phyloP scores from a whole-genome alignment of 106 monocot species.

The Ottelia alismoides region DNA sequence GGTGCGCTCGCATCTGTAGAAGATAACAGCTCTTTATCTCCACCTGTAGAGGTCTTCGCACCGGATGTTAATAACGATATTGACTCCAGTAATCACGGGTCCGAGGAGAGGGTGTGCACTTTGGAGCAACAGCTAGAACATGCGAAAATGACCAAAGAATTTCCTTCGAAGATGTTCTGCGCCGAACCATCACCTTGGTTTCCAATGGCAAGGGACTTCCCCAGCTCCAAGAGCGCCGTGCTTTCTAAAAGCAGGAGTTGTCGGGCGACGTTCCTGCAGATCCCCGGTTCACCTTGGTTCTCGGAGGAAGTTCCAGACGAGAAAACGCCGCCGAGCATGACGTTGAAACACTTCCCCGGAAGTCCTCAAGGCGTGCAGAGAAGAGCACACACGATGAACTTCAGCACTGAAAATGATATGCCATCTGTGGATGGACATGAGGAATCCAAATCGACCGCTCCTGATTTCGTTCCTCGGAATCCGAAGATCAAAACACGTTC shows the following conservation, averaged over 20 bases:
- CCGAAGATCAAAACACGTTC: slow-evolving; percentile 11
- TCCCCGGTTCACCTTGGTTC: slow-evolving; percentile 28
- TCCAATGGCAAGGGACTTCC: slow-evolving; percentile 8
- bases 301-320: slow-evolving; percentile 23
- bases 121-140: slow-evolving; percentile 63
- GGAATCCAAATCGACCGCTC: slow-evolving; percentile 20
- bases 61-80: not conserved
- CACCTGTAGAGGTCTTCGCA: not conserved
- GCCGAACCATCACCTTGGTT: slow-evolving; percentile 21
- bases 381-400: slow-evolving; percentile 25
- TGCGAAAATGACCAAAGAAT: slow-evolving; percentile 24
- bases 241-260: slow-evolving; percentile 78
- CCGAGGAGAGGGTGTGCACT: slow-evolving; percentile 26
- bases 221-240: slow-evolving; percentile 15
- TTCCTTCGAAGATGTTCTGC: slow-evolving; percentile 19
- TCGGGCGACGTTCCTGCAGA: slow-evolving; percentile 21
- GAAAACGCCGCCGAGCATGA: slow-evolving; percentile 53
- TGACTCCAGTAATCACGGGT: slow-evolving; percentile 7
- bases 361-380: slow-evolving; percentile 35
- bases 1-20: slow-evolving; percentile 15
- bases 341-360: slow-evolving; percentile 39
- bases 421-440: slow-evolving; percentile 23
- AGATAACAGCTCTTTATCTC: slow-evolving; percentile 8
- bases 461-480: slow-evolving; percentile 6
- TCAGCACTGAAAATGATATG: slow-evolving; percentile 21